Percentiles rank a stretch among this genome's conserved stretches.
Conservation (phyloP, 1,284 basidiomycete genomes). For the Stereum hirsutum region DNA sequence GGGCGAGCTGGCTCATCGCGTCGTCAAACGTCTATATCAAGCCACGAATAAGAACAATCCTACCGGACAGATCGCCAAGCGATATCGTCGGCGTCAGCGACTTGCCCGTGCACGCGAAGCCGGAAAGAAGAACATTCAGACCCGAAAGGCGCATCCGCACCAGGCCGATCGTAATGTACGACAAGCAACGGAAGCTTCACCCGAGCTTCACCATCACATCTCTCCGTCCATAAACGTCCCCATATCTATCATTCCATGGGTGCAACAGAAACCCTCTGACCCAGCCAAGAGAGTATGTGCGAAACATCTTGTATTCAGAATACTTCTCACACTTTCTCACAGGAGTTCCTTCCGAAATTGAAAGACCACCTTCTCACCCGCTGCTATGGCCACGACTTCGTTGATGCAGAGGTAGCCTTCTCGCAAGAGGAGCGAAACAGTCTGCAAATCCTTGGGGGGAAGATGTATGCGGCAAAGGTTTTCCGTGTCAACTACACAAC, state of each 20-base stretch:
- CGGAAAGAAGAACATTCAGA: no score
- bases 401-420: no score
- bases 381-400: no score
- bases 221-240: not conserved
- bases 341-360: conserved; percentile 28
- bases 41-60: not conserved
- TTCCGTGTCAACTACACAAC: conserved; percentile 4
- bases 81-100: not conserved
- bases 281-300: not conserved
- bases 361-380: conserved; percentile 22
- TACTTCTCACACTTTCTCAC: no score
- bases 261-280: not conserved
- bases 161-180: not conserved
- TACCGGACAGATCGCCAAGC: not conserved
- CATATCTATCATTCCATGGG: not conserved
- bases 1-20: not conserved
- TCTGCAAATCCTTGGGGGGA: no score
- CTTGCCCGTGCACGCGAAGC: no score
- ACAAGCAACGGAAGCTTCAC: not conserved
- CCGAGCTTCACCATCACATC: not conserved
- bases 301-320: no score
- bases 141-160: no score
- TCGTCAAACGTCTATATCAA: not conserved
- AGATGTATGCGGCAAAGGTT: no score
- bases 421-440: no score